Evolutionary conservation across 1,284 basidiomycete genomes (phyloP), one percentile per base, ranked within the genome.

Genomic region (Gomphus sp.): DNA sequence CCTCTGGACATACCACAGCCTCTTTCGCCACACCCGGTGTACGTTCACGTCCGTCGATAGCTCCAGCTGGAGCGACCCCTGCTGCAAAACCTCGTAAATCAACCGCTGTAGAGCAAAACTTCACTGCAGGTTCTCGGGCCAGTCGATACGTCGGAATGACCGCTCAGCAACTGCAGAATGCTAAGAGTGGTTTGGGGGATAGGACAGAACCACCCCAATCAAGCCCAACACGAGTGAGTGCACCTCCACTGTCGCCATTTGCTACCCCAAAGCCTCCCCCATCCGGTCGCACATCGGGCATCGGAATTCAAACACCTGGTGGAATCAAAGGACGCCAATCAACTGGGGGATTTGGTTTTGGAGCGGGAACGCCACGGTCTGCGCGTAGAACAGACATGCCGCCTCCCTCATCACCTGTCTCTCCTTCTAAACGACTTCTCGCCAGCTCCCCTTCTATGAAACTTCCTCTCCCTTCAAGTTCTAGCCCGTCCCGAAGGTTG

Each of bases 101-200:
- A 61, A 63, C 69, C 37, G 64, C 73, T 34, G 65, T 70, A 12
- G 66, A 70, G n/a, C 65, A 71, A 41, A 68, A 80, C 63, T 85
- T 92, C 57, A 90, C 89, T 1, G 84, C 81, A 11, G 91, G 91
- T 1, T 90, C 90, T 3, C 77, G 92, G 55, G 92, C 92, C 7
- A 88, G 88, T 58, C 89, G 88, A 68, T 93, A 91, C 66, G 74
- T 85, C 34, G 83, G 85, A 14, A 83, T 92, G 79, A 93, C 89
- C 0, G 91, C 90, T 2, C 85, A 88, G 66, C 87, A 93, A 66
- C 75, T 93, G 31, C 64, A 59, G 61, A 54, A 62, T 60, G 61
- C 51, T 55, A 52, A 59, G 48, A 81, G 76, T 66, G 76, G 70
- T 57, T 52, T 57, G 12, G 51, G 60, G 33, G 31, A 44, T 28